Percentiles rank a stretch among this genome's conserved stretches.
phyloP scores from a whole-genome alignment of 1,139 yeast species.

The Arxiozyma bovina region DNA sequence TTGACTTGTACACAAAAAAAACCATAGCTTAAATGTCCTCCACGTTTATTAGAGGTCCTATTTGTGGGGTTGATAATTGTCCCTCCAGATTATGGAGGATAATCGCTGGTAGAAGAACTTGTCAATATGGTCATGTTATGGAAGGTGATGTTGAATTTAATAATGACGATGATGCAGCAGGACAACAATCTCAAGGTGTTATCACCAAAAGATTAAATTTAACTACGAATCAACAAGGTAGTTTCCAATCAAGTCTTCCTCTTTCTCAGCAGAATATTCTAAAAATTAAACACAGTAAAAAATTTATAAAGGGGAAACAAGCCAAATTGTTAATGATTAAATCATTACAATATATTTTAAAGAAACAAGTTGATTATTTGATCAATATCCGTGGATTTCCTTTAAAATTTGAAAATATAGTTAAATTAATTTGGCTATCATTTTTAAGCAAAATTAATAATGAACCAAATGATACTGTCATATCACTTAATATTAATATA shows the following conservation, averaged over 20 bases:
- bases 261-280: conserved; percentile 19
- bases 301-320: conserved; percentile 42
- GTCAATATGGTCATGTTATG: conserved; percentile 84
- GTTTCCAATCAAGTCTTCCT: conserved; percentile 25
- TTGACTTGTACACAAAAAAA: conserved; percentile 8
- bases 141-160: conserved; percentile 72
- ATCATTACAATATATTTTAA: conserved; percentile 49
- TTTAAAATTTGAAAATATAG: conserved; percentile 35
- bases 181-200: conserved; percentile 32
- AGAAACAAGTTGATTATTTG: conserved; percentile 40
- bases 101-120: conserved; percentile 68
- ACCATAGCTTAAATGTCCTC: conserved; percentile 9
- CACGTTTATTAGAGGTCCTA: conserved; percentile 49
- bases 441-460: conserved; percentile 27
- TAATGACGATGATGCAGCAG: conserved; percentile 57
- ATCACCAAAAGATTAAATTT: conserved; percentile 50
- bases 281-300: conserved; percentile 18
- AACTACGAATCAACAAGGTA: conserved; percentile 31
- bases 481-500: conserved; percentile 18
- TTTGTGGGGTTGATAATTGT: conserved; percentile 88
- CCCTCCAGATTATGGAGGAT: conserved; percentile 64
- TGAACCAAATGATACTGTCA: not conserved
- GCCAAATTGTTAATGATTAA: conserved; percentile 42
- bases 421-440: conserved; percentile 45
- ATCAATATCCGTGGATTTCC: conserved; percentile 31